Evolutionary conservation across 2,329 filamentous ascomycete species (phyloP).

Genomic region (Beauveria pseudobassiana): DNA sequence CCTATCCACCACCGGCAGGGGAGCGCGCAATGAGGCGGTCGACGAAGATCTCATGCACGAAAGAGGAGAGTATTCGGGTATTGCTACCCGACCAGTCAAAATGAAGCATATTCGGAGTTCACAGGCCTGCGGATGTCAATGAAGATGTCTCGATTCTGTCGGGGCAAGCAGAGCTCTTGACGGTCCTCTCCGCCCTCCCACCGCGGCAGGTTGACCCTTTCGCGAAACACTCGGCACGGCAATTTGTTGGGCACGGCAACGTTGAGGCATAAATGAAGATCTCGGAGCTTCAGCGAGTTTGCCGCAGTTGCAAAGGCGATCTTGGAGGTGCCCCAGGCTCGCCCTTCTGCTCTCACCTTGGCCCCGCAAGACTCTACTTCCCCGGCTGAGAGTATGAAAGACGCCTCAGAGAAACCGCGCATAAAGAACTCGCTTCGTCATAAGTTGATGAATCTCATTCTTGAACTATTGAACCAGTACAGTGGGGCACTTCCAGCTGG

Average conservation of each 20-base stretch:
- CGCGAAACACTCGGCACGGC: not conserved
- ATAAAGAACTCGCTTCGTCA: not conserved
- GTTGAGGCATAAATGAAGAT: not conserved
- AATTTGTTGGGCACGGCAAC: not conserved
- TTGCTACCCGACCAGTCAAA: not conserved
- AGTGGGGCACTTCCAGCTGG: constrained; percentile 45
- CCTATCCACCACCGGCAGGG: not conserved
- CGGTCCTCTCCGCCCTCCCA: not conserved
- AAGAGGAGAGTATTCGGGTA: not conserved
- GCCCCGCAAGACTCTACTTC: not conserved
- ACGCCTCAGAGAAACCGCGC: not conserved
- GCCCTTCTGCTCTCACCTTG: not conserved
- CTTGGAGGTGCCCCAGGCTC: not conserved
- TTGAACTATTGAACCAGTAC: constrained; percentile 22
- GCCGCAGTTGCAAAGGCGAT: not conserved
- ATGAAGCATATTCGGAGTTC: constrained; percentile 6
- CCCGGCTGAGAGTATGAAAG: not conserved
- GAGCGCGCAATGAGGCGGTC: not conserved
- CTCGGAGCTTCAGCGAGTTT: not conserved
- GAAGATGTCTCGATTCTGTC: not conserved
- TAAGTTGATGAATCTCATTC: constrained; percentile 19
- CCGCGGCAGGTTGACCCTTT: constrained; percentile 8
- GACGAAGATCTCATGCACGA: not conserved
- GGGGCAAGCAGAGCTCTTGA: constrained; percentile 5
- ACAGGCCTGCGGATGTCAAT: not conserved